phyloP scores from a whole-genome alignment of 805 yeast genomes.

The Blastobotrys robertii region DNA sequence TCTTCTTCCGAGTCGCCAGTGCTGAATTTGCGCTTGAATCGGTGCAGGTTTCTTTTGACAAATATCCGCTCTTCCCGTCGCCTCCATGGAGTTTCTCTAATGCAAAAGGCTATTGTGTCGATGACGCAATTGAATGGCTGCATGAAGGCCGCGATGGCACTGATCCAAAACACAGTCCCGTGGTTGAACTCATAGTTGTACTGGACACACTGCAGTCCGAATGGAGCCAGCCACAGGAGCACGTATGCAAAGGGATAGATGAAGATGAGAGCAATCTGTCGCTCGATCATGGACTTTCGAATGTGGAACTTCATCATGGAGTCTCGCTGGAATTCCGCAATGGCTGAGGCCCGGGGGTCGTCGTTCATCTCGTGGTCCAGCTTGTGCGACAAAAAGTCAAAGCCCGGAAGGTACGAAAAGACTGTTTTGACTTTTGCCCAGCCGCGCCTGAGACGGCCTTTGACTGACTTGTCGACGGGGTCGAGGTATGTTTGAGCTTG shows the following conservation, averaged over 20 bases:
- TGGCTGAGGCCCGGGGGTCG: conserved; percentile 11
- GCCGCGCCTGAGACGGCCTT: conserved; percentile 2
- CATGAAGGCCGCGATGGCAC: conserved; percentile 59
- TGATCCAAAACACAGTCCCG: conserved; percentile 53
- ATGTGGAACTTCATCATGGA: conserved; percentile 51
- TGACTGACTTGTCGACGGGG: neutral
- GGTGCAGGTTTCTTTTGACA: conserved; percentile 7
- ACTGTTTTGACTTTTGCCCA: neutral
- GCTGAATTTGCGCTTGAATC: conserved; percentile 5
- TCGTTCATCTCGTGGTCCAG: neutral
- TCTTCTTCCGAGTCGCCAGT: too few species aligned
- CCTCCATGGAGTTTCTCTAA: conserved; percentile 41
- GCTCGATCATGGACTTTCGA: conserved; percentile 56
- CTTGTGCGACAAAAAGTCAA: conserved; percentile 9
- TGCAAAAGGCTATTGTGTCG: conserved; percentile 64
- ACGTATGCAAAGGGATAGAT: conserved; percentile 78
- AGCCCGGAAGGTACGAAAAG: conserved; percentile 13
- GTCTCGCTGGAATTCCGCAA: conserved; percentile 41
- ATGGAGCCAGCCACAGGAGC: conserved; percentile 74
- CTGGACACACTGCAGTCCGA: conserved; percentile 53
- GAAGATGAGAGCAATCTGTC: conserved; percentile 71
- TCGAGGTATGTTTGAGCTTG: conserved; percentile 20
- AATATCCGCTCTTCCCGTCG: conserved; percentile 11
- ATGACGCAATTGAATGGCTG: conserved; percentile 75
- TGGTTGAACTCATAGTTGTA: conserved; percentile 37